Percentiles rank a stretch among this genome's conserved stretches.
Conservation (phyloP, 257 asterid genomes). For the Gentiana dahurica region DNA sequence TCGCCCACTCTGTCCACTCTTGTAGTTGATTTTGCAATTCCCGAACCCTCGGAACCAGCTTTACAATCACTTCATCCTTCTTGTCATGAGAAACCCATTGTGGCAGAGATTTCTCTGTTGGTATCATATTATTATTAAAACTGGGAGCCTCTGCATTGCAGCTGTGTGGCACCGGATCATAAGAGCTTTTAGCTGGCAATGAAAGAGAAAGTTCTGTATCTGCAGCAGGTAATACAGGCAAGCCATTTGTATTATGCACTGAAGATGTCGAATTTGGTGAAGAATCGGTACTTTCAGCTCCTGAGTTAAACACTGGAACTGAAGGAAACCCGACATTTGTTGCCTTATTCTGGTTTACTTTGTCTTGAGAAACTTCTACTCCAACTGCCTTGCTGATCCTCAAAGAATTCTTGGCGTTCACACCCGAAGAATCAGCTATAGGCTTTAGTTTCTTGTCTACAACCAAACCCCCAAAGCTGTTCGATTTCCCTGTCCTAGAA, state of each 20-base stretch:
- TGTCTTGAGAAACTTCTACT: conserved; percentile 35
- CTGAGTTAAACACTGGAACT: conserved; percentile 37
- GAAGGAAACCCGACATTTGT: conserved; percentile 36
- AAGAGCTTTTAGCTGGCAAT: conserved; percentile 42
- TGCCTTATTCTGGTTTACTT: conserved; percentile 26
- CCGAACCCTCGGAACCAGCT: conserved; percentile 56
- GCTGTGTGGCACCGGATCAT: conserved; percentile 46
- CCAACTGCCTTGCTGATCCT: conserved; percentile 35
- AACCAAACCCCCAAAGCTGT: conserved; percentile 50
- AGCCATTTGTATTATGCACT: conserved; percentile 26
- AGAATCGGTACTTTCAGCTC: conserved; percentile 21
- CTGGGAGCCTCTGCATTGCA: conserved; percentile 26
- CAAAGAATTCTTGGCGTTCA: conserved; percentile 35
- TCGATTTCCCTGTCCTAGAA: conserved; percentile 44
- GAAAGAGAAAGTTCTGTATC: conserved; percentile 81
- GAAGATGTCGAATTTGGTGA: conserved; percentile 26
- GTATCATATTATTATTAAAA: conserved; percentile 20
- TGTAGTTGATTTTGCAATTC: conserved; percentile 75
- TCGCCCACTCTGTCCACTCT: conserved; percentile 99
- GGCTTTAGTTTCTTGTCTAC: conserved; percentile 73
- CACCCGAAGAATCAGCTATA: conserved; percentile 45
- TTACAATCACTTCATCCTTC: conserved; percentile 72
- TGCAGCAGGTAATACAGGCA: conserved; percentile 46
- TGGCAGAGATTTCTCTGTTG: conserved; percentile 29
- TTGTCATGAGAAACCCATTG: conserved; percentile 51